Evolutionary conservation across 176 grass and related monocot species (phyloP).

Genomic region (Panicum miliaceum): DNA sequence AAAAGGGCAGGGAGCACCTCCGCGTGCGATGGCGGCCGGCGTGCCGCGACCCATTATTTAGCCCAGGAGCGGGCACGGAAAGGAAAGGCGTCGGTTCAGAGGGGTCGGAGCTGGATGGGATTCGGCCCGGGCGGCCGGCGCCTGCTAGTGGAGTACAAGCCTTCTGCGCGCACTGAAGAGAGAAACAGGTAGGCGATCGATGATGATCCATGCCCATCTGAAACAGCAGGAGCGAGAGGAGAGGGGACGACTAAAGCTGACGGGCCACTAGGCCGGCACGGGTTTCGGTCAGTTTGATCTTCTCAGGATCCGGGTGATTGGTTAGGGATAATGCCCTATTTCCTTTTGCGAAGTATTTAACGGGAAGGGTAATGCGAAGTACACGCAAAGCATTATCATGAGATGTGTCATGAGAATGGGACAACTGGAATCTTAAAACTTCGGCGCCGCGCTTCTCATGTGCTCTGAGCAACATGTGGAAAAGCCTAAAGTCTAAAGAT

Average conservation of each 20-base stretch:
- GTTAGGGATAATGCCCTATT: neutral
- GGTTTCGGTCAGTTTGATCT: neutral
- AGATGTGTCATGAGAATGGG: neutral
- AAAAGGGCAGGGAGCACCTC: slow-evolving; percentile 22
- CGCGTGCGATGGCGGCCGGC: slow-evolving; percentile 12
- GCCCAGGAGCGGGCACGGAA: neutral
- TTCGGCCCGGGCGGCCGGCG: neutral
- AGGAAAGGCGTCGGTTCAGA: neutral
- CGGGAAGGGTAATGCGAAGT: neutral
- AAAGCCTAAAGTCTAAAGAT: slow-evolving; percentile 2
- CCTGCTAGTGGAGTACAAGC: slow-evolving; percentile 44
- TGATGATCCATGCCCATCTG: slow-evolving; percentile 11
- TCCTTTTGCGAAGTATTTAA: neutral
- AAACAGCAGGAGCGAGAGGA: neutral
- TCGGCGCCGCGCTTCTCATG: neutral
- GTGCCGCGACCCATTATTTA: slow-evolving; percentile 34
- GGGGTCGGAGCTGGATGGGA: slow-evolving; percentile 3
- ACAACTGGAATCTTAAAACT: neutral
- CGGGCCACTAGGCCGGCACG: slow-evolving; percentile 3
- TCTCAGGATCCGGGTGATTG: neutral
- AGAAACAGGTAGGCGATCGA: slow-evolving; percentile 21
- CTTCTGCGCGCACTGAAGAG: slow-evolving; percentile 42
- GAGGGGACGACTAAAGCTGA: neutral
- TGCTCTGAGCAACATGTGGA: slow-evolving; percentile 42
- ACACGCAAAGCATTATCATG: neutral